A percentile compares a stretch with the other conserved stretches of the same genome.
Evolutionary conservation across 352 stramenopile species (phyloP).

Genomic region (Nothophytophthora sp.): DNA sequence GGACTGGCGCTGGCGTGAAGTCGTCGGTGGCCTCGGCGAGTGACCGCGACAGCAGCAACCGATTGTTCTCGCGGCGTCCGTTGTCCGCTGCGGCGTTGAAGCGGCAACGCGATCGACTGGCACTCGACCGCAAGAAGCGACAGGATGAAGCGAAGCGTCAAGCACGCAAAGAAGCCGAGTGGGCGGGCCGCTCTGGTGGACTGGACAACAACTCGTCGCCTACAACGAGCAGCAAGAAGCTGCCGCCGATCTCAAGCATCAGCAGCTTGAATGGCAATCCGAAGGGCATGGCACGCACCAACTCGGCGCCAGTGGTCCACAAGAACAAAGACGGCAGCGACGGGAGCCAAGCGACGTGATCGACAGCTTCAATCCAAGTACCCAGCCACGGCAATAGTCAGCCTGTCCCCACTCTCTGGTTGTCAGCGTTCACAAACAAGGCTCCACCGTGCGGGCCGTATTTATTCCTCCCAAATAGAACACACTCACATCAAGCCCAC

Average conservation of each 20-base stretch:
- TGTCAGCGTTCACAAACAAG: slow-evolving; percentile 9
- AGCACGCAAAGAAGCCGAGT: slow-evolving; percentile 75
- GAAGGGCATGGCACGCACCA: slow-evolving; percentile 50
- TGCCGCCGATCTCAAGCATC: slow-evolving; percentile 52
- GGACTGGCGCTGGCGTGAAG: slow-evolving; percentile 13
- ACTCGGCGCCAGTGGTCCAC: slow-evolving; percentile 64
- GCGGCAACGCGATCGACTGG: slow-evolving; percentile 69
- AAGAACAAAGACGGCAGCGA: slow-evolving; percentile 41
- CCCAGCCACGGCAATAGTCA: too few relatives aligned
- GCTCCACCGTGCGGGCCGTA: slow-evolving; percentile 1
- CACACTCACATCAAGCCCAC: too few relatives aligned
- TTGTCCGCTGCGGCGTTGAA: slow-evolving; percentile 71
- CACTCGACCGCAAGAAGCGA: slow-evolving; percentile 58
- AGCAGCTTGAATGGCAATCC: slow-evolving; percentile 7
- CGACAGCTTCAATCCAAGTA: slow-evolving; percentile 12
- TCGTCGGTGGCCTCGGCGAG: slow-evolving; percentile 22
- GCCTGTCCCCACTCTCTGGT: slow-evolving; percentile 3
- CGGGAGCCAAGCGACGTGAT: too few relatives aligned
- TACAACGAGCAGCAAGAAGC: slow-evolving; percentile 44
- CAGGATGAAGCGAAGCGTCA: slow-evolving; percentile 60
- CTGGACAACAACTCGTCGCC: slow-evolving; percentile 52
- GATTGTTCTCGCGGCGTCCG: slow-evolving; percentile 62
- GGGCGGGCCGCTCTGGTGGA: slow-evolving; percentile 70
- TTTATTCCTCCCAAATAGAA: slow-evolving; percentile 31
- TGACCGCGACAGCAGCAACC: slow-evolving; percentile 59